phyloP scores from a whole-genome alignment of 2,329 filamentous ascomycete species.

The Ophiostoma novo-ulmi region DNA sequence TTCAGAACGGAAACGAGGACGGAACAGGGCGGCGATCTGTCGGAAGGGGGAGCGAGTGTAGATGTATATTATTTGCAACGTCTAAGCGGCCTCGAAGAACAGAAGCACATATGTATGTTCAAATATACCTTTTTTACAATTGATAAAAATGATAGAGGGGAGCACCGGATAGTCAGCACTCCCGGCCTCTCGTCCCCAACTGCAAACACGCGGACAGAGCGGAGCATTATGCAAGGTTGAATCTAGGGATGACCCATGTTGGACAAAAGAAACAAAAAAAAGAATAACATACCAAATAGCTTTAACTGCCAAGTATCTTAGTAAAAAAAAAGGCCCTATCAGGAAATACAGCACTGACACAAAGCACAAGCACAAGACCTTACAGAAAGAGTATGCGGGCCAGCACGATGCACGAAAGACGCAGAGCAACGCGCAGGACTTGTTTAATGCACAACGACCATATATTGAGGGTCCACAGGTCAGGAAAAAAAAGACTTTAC shows the following conservation, averaged over 20 bases:
- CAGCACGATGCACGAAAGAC: not conserved
- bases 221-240: slow-evolving; percentile 12
- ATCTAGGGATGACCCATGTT: not conserved
- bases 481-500: not conserved
- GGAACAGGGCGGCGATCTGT: slow-evolving; percentile 3
- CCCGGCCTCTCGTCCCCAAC: not conserved
- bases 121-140: not conserved
- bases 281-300: not conserved
- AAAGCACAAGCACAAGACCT: not conserved
- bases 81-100: not conserved
- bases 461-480: not conserved
- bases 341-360: not conserved
- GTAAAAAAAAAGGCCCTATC: not conserved
- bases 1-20: not conserved
- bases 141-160: not conserved
- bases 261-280: not conserved
- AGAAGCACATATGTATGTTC: not conserved
- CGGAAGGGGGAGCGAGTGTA: not conserved
- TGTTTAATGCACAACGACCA: not conserved
- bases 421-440: slow-evolving; percentile 2
- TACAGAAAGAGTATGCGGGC: not conserved
- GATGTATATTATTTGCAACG: not conserved
- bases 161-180: not conserved
- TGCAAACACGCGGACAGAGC: slow-evolving; percentile 1
- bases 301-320: not conserved